Conservation (phyloP, 2,329 filamentous ascomycete genomes). For the Metarhizium guizhouense region DNA sequence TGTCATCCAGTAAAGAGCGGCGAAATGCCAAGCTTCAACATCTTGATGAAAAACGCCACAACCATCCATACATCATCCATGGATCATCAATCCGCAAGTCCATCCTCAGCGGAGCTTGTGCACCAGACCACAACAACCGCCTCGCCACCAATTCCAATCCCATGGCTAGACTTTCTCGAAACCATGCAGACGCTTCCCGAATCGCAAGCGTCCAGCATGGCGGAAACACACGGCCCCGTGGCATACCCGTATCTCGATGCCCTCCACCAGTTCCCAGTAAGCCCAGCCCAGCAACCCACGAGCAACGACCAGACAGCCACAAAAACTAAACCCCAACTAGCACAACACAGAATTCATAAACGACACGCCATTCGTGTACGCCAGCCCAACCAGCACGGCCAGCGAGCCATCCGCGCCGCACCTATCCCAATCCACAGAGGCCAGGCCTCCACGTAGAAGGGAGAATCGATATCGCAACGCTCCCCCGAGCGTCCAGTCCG, state of each 20-base stretch:
- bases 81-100: too few relatives aligned
- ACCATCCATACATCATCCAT: too few relatives aligned
- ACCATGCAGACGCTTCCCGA: background rate
- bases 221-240: too few relatives aligned
- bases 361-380: slow-evolving; percentile 1
- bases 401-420: slow-evolving; percentile 4
- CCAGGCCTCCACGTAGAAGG: slow-evolving; percentile 25
- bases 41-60: too few relatives aligned
- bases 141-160: background rate
- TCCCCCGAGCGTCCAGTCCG: slow-evolving; percentile 38
- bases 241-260: too few relatives aligned
- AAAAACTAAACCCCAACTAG: background rate
- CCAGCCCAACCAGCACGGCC: slow-evolving; percentile 8
- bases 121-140: background rate
- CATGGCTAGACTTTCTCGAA: background rate
- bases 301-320: background rate
- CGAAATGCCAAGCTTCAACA: too few relatives aligned
- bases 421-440: background rate
- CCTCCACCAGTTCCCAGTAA: too few relatives aligned
- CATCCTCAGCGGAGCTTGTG: background rate
- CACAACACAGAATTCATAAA: background rate
- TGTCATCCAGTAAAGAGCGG: too few relatives aligned
- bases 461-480: slow-evolving; percentile 46
- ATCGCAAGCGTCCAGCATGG: background rate
- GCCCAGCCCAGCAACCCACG: too few relatives aligned